A percentile compares a stretch with the other conserved stretches of the same genome.
These are phyloP conservation scores for Cinnamomum chago DNA, from an alignment of 164 flowering plant species.

Conservation along the genomic window DNA sequence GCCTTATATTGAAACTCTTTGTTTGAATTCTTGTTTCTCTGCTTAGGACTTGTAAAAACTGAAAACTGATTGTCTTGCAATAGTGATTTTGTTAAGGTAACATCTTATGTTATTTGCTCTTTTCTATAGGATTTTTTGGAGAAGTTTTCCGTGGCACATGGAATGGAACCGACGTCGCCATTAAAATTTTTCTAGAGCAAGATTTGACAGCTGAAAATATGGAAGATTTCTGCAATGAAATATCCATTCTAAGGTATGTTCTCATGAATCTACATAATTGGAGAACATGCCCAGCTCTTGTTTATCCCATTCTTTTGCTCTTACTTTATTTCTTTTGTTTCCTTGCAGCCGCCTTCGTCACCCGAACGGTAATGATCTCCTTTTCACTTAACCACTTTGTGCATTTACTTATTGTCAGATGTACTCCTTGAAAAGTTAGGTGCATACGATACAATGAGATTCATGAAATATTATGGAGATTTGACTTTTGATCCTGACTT, in stretches of 20 bases:
- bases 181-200: constrained; percentile 92
- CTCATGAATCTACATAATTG: background rate
- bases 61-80: background rate
- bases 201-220: constrained; percentile 94
- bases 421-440: background rate
- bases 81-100: background rate
- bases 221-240: constrained; percentile 99
- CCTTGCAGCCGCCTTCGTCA: constrained; percentile 88
- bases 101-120: background rate
- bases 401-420: no score
- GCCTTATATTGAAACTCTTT: background rate
- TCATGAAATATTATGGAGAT: background rate
- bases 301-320: constrained; percentile 11
- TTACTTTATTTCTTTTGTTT: constrained; percentile 15
- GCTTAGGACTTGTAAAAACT: background rate
- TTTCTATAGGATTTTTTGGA: constrained; percentile 79
- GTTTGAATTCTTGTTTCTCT: background rate
- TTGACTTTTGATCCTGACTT: no score
- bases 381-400: background rate
- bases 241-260: constrained; percentile 74
- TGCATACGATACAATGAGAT: background rate
- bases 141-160: constrained; percentile 97
- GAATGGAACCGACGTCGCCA: constrained; percentile 99
- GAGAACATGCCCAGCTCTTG: background rate
- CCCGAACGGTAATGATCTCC: constrained; percentile 72